phyloP scores from a whole-genome alignment of 2,329 filamentous ascomycete genomes.

The Sclerotinia minor region DNA sequence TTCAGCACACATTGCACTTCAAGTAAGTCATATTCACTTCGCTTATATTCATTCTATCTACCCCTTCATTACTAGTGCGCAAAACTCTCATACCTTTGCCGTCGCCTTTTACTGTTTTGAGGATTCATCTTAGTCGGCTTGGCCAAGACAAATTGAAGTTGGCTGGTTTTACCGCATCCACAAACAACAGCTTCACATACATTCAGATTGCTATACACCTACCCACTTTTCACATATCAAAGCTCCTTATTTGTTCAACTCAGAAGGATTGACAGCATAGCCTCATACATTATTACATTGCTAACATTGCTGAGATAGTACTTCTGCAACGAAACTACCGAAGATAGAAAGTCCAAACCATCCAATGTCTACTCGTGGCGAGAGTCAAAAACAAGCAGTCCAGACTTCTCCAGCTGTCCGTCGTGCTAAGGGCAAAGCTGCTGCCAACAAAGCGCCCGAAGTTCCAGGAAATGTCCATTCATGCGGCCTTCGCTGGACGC shows the following conservation, averaged over 20 bases:
- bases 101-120: background rate
- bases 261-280: background rate
- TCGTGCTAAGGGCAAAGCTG: background rate
- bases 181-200: background rate
- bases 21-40: constrained; percentile 2
- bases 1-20: background rate
- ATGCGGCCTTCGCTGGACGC: background rate
- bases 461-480: background rate
- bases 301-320: background rate
- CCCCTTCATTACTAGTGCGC: background rate
- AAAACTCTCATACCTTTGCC: background rate
- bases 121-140: background rate
- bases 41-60: background rate
- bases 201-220: background rate
- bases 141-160: background rate
- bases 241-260: background rate
- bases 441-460: background rate
- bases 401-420: background rate
- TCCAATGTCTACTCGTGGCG: background rate
- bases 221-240: too few relatives aligned
- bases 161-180: background rate
- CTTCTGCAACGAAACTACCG: background rate
- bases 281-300: background rate
- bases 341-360: background rate
- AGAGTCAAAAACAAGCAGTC: background rate